phyloP scores from a whole-genome alignment of 2,329 filamentous ascomycete genomes.

The Venturia aucupariae region DNA sequence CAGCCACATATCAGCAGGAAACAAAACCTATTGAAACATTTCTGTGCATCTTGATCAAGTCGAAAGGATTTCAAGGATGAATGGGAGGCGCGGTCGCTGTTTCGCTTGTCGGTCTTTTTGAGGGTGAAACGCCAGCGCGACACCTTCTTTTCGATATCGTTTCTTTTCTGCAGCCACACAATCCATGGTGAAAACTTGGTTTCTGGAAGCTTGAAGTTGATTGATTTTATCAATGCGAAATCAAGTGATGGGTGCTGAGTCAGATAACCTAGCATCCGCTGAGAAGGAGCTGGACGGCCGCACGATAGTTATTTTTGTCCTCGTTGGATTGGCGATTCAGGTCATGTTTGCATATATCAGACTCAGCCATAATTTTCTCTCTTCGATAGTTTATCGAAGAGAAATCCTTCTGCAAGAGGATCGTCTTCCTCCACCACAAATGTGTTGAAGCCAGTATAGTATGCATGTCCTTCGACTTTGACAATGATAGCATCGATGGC shows the following conservation, averaged over 20 bases:
- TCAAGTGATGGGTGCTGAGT: background rate
- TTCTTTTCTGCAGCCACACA: background rate
- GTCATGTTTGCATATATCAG: background rate
- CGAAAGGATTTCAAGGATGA: background rate
- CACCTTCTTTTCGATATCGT: background rate
- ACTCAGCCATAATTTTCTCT: background rate
- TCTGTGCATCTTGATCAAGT: background rate
- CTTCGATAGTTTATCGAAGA: constrained; percentile 15
- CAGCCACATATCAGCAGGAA: background rate
- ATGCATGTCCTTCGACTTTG: constrained; percentile 18
- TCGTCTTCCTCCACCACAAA: constrained; percentile 18
- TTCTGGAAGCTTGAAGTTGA: background rate
- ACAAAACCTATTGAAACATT: background rate
- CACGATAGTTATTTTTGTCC: background rate
- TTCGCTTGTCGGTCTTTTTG: background rate
- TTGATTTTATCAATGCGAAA: background rate
- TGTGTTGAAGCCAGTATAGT: constrained; percentile 17
- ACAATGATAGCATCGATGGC: constrained; percentile 16
- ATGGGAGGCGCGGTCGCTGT: background rate
- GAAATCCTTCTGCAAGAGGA: constrained; percentile 17
- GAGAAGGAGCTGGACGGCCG: background rate
- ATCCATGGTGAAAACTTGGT: background rate
- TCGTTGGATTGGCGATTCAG: background rate
- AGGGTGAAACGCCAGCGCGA: background rate
- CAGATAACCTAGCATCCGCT: background rate